Base-by-base conservation (phyloP, 1,139 yeast species). In the Scheffersomyces titani region DNA sequence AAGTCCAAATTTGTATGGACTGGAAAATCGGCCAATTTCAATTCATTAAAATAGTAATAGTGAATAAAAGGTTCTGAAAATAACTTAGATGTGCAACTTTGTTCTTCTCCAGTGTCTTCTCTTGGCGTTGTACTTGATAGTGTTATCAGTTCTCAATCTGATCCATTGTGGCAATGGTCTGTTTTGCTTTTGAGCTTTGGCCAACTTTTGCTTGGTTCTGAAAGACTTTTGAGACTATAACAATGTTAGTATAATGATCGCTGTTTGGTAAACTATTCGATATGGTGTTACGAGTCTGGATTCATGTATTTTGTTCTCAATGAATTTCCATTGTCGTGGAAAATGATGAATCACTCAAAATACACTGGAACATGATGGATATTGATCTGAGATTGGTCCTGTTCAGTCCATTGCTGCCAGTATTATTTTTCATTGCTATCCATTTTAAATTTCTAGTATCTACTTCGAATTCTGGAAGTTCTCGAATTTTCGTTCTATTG, bases 31-130 rank as follows among this genome's bases (percentile, higher is more conserved):
- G 11, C 16, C 22, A 46, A 19, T 46, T 46, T 46, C 49, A 46
- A 46, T 46, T 46, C 49, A 46, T 46, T 22, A 46, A 46, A 20
- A 22, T 19, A 20, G 49, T 46, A 46, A 46, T 46, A 46, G 24
- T 46, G 49, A 46, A 46, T 19, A 46, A 19, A 19, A 46, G 49
- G 49, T 46, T 45, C 22, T 46, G 49, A 46, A 58, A 46, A 47
- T 54, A 36, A 74, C 85, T 91, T 92, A 94, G 88, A 94, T 83
- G 89, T 89, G 87, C 85, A 96, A 89, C 97, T 94, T 96, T 76
- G 98, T 94, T 90, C 99, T 92, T 90, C 98, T 94, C 99, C 99
- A 96, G 96, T 96, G 97, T 89, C 99, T 90, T 91, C 98, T 92
- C 93, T 94, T 94, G 79, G 97, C 96, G 86, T 94, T 94, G 93